phyloP scores from a whole-genome alignment of 345 rosid genomes.

The Citropsis articulata region DNA sequence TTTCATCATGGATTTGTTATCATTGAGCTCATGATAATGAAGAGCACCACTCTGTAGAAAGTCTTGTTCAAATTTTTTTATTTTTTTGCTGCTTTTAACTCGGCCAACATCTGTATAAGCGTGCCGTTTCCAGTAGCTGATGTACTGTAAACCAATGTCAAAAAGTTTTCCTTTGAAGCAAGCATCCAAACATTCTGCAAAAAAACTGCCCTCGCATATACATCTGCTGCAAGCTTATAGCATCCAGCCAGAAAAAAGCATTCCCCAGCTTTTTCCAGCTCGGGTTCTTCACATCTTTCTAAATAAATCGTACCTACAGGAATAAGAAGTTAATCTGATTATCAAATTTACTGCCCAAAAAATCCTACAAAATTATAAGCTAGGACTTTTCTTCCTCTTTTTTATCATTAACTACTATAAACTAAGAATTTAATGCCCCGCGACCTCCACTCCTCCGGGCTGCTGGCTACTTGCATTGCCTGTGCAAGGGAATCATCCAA shows the following conservation, averaged over 20 bases:
- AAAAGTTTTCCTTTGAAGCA: constrained; percentile 41
- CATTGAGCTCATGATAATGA: neutral
- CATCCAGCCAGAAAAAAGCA: constrained; percentile 29
- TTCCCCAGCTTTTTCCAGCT: constrained; percentile 39
- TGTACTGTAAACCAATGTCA: constrained; percentile 35
- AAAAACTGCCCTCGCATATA: constrained; percentile 32
- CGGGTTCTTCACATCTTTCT: constrained; percentile 36
- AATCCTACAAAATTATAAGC: neutral
- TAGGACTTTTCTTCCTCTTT: no score
- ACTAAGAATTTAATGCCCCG: constrained; percentile 38
- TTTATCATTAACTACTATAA: no score
- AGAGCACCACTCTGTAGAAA: no score
- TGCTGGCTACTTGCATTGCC: constrained; percentile 45
- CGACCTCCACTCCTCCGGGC: constrained; percentile 44
- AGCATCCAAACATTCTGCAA: constrained; percentile 30
- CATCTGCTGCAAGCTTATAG: constrained; percentile 37
- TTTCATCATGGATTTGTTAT: constrained; percentile 34
- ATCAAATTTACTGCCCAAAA: neutral
- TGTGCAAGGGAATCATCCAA: constrained; percentile 36
- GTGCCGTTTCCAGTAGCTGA: constrained; percentile 33
- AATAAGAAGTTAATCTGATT: neutral
- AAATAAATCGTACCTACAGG: constrained; percentile 36
- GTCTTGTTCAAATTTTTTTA: no score
- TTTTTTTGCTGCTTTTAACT: no score
- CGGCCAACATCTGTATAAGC: neutral